These are phyloP conservation scores for Asterophora lycoperdoides DNA, from an alignment of 768 basidiomycete genomes.

Conservation along the genomic window DNA sequence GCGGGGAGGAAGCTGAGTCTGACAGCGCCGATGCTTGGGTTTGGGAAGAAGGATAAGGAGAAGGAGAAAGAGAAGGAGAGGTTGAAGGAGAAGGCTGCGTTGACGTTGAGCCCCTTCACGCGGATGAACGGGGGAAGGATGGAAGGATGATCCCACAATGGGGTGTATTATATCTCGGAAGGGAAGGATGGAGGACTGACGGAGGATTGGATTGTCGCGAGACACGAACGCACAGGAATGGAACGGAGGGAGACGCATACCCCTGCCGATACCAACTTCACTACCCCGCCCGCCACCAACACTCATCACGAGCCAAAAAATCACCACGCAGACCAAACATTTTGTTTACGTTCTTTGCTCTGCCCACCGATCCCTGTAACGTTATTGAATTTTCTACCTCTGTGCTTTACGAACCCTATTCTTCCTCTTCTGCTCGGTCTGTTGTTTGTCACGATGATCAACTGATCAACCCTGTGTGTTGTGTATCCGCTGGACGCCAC, in stretches of 20 bases:
- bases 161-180: not conserved
- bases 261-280: not conserved
- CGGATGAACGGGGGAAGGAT: not conserved
- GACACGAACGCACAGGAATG: not conserved
- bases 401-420: not conserved
- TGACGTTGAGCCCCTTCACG: constrained; percentile 9
- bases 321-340: not conserved
- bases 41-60: constrained; percentile 54
- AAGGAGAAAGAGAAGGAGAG: constrained; percentile 36
- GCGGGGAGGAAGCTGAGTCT: constrained; percentile 68
- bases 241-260: constrained; percentile 1
- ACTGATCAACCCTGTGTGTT: not conserved
- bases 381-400: constrained; percentile 1
- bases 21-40: constrained; percentile 55
- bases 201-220: not conserved
- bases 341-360: not conserved
- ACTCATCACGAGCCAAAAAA: not conserved
- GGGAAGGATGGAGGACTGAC: not conserved
- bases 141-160: not conserved
- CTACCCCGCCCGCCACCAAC: not conserved
- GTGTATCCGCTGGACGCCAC: constrained; percentile 1
- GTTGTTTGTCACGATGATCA: not conserved
- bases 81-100: constrained; percentile 15
- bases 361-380: not conserved
- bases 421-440: not conserved